Evolutionary conservation across 345 rosid genomes (phyloP).

Genomic region (Syzygium jambos): DNA sequence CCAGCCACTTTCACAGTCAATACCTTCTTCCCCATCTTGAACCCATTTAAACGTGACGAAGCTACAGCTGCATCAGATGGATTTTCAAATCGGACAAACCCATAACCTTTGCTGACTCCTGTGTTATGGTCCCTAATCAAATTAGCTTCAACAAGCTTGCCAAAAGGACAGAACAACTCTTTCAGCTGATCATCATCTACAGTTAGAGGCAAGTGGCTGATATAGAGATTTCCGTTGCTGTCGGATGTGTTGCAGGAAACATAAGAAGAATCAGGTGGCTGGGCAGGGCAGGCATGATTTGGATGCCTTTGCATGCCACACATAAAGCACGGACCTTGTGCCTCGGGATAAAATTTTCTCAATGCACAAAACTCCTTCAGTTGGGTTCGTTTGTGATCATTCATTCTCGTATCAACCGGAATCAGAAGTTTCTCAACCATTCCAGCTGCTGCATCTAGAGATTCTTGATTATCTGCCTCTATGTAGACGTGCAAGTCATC

Average conservation of each 20-base stretch:
- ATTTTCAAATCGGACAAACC: conserved; percentile 5
- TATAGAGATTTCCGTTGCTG: background rate
- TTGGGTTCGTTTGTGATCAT: conserved; percentile 7
- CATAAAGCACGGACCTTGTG: background rate
- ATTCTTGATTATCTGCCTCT: conserved; percentile 8
- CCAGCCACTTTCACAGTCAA: conserved; percentile 6
- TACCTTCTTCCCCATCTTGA: conserved; percentile 8
- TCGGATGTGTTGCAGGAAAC: background rate
- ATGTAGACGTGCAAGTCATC: conserved; percentile 16
- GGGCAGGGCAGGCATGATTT: conserved; percentile 4
- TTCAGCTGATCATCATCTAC: conserved; percentile 3
- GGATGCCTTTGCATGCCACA: conserved; percentile 9
- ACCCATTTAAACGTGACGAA: conserved; percentile 8
- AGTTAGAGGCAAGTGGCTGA: conserved; percentile 1
- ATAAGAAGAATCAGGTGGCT: background rate
- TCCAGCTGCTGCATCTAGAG: conserved; percentile 16
- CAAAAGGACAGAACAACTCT: conserved; percentile 7
- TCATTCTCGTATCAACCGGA: conserved; percentile 2
- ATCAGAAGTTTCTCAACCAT: conserved; percentile 19
- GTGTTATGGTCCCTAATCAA: background rate
- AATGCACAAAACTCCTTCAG: conserved; percentile 7
- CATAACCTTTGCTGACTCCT: conserved; percentile 6
- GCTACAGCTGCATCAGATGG: conserved; percentile 4
- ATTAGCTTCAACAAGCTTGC: conserved; percentile 1
- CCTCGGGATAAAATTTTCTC: background rate